phyloP scores from a whole-genome alignment of 768 basidiomycete species.

The Mrakia blollopis region DNA sequence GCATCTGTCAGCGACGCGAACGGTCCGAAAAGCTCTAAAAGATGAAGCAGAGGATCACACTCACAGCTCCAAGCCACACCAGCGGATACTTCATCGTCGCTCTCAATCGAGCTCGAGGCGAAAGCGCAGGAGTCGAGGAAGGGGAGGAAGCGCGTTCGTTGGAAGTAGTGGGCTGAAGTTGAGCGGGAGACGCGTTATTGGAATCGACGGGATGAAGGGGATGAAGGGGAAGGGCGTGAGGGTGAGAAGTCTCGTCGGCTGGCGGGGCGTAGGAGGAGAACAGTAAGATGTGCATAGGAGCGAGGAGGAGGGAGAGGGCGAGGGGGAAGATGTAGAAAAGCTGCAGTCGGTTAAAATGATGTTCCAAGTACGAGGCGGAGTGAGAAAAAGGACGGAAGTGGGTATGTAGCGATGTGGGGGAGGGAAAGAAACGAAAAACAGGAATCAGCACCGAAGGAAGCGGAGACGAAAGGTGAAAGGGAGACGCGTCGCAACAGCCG shows the following conservation, averaged over 20 bases:
- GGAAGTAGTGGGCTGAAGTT: neutral
- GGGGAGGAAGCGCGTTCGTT: neutral
- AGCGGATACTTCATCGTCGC: slow-evolving; percentile 4
- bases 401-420: too few relatives aligned
- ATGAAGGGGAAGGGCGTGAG: neutral
- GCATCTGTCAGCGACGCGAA: too few relatives aligned
- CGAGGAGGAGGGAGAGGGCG: slow-evolving; percentile 28
- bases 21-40: too few relatives aligned
- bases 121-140: neutral
- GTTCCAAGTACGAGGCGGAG: too few relatives aligned
- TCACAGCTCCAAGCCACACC: slow-evolving; percentile 6
- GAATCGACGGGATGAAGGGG: neutral
- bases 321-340: slow-evolving; percentile 21
- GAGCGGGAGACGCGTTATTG: neutral
- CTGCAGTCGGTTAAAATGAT: too few relatives aligned
- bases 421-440: neutral
- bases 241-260: neutral
- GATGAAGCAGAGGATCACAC: too few relatives aligned
- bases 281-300: slow-evolving; percentile 25
- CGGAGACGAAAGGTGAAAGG: neutral
- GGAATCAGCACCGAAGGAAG: neutral
- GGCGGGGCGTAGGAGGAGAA: slow-evolving; percentile 30
- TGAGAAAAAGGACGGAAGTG: neutral
- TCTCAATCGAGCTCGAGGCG: neutral
- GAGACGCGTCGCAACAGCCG: too few relatives aligned